A percentile compares a stretch with the other conserved stretches of the same genome.
phyloP scores from a whole-genome alignment of 768 basidiomycete species.

The Kwoniella dejecticola region DNA sequence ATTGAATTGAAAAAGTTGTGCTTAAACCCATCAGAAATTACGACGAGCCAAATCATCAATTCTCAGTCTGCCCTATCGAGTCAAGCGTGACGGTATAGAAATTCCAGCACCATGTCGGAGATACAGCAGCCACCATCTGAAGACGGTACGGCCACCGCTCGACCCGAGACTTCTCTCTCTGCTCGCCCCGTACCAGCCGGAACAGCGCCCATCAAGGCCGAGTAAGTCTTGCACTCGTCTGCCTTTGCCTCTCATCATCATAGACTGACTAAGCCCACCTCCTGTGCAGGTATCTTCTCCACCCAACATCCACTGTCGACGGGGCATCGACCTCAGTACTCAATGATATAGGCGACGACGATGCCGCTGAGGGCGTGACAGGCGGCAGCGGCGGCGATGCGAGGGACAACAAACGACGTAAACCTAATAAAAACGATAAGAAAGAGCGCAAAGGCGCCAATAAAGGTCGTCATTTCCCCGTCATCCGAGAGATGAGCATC shows the following conservation, averaged over 20 bases:
- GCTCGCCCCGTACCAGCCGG: slow-evolving; percentile 30
- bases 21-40: not conserved
- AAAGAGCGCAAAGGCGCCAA: slow-evolving; percentile 65
- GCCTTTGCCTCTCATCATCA: not conserved
- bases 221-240: slow-evolving; percentile 36
- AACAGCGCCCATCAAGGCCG: slow-evolving; percentile 50
- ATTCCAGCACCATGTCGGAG: not conserved
- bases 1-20: not conserved
- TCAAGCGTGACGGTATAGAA: not conserved
- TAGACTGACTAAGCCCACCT: not conserved
- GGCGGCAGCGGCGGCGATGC: slow-evolving; percentile 27
- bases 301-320: slow-evolving; percentile 22
- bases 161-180: slow-evolving; percentile 34
- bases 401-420: slow-evolving; percentile 42
- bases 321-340: slow-evolving; percentile 20
- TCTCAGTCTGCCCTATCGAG: not conserved
- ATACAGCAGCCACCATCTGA: slow-evolving; percentile 10
- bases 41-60: not conserved
- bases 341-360: slow-evolving; percentile 38
- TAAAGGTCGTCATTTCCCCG: slow-evolving; percentile 76
- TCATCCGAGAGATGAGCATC: slow-evolving; percentile 70
- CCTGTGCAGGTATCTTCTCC: slow-evolving; percentile 27
- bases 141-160: slow-evolving; percentile 25
- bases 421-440: slow-evolving; percentile 44
- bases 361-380: slow-evolving; percentile 43